phyloP scores from a whole-genome alignment of 2,329 filamentous ascomycete genomes.

The Albifimbria verrucaria region DNA sequence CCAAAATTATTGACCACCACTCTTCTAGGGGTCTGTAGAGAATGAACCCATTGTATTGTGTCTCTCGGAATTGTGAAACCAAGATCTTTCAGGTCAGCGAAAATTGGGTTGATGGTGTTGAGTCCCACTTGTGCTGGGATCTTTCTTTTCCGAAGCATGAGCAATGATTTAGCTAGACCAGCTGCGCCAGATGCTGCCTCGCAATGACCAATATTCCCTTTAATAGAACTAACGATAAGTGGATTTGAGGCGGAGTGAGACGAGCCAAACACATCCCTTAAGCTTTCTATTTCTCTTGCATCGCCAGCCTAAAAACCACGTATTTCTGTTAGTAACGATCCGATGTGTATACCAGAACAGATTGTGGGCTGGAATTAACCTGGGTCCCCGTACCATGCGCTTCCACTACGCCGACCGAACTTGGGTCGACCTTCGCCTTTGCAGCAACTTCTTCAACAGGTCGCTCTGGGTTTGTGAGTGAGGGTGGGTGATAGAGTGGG shows the following conservation, averaged over 20 bases:
- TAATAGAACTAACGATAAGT: constrained; percentile 38
- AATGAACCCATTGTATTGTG: no score
- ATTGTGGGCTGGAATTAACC: background rate
- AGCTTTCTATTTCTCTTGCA: background rate
- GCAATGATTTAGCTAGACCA: constrained; percentile 55
- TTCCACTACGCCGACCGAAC: constrained; percentile 29
- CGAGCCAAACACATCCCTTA: background rate
- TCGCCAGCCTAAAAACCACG: background rate
- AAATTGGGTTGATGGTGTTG: constrained; percentile 18
- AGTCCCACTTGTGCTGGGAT: constrained; percentile 14
- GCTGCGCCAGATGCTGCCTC: constrained; percentile 58
- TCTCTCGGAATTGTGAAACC: no score
- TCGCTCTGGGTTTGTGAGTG: background rate
- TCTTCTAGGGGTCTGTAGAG: no score
- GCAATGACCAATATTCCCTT: constrained; percentile 61
- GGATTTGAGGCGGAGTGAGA: no score
- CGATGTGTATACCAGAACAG: background rate
- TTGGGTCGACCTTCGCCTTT: constrained; percentile 26
- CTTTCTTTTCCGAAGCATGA: constrained; percentile 53
- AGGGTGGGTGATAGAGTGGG: background rate
- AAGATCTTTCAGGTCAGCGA: no score
- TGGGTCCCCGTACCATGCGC: constrained; percentile 7
- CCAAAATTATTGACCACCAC: no score
- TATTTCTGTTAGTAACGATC: background rate
- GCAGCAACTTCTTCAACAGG: background rate